Base-by-base conservation (phyloP, 176 grass and related monocot species). In the Neostapfia colusana region DNA sequence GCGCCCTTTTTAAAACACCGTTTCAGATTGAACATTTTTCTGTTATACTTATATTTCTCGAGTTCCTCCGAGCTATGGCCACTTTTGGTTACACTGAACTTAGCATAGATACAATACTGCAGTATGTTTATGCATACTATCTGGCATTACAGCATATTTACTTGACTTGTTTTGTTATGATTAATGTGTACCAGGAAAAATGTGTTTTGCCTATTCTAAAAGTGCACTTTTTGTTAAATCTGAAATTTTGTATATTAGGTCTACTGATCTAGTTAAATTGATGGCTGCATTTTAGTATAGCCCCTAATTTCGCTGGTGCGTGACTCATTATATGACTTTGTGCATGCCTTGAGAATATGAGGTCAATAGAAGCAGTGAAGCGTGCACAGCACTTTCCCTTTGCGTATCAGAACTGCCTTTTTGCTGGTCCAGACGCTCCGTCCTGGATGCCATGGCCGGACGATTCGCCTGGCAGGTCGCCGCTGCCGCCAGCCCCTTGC, bases 281-380 rank as follows among this genome's bases (percentile, higher is more conserved):
- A 49, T 69, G 40, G 46, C 45, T 55, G 50, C 40, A 57, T 34
- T 34, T 11, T 69, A 44, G 5, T 49, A 40, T 54, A 34, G 14
- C 46, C 6, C 36, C 63, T 75, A 36, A 34, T 67, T 51, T 57
- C 67, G 50, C 39, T 67, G 14, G 48, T 74, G 48, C 46, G 55
- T 1, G 23, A 41, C n/a, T 59, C 25, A 38, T 31, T 45, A 36
- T 40, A 37, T 67, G 63, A 63, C 18, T 42, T 45, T 20, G 27
- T 27, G 17, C 64, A 65, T 56, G 0, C 66, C 48, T 62, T 63
- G 23, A 84, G 18, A 78, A 65, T 56, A 35, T 26, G 71, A 31
- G 23, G 77, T 55, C n/a, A 24, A 21, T 54, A 65, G 34, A 40
- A 67, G 11, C 45, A 16, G 25, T 43, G 27, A 79, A n/a, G 15